Evolutionary conservation across 106 monocot species (phyloP).

Genomic region (Dactylorhiza incarnata): DNA sequence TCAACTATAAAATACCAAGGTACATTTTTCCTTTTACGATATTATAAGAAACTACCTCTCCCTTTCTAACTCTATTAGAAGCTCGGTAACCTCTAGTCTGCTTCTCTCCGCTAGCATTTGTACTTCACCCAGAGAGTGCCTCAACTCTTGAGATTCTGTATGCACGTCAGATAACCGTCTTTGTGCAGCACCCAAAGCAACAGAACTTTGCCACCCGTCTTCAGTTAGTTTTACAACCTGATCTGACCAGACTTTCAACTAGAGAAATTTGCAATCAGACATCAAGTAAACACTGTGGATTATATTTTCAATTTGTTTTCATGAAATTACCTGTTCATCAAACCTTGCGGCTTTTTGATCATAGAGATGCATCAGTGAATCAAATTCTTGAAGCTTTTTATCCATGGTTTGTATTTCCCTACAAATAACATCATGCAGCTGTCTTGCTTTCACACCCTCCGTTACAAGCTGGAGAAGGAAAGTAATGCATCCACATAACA

Average conservation of each 20-base stretch:
- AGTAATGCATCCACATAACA: conserved; percentile 4
- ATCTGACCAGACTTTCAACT: conserved; percentile 65
- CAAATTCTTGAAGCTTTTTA: conserved; percentile 50
- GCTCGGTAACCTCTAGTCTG: conserved; percentile 39
- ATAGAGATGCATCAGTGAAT: conserved; percentile 40
- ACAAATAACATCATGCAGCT: conserved; percentile 40
- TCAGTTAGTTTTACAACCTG: conserved; percentile 54
- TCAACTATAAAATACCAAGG: neutral
- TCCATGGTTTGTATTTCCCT: conserved; percentile 43
- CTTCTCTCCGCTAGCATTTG: conserved; percentile 39
- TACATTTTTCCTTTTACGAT: no score
- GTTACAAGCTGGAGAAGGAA: conserved; percentile 57
- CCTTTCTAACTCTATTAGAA: conserved; percentile 71
- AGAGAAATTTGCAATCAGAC: conserved; percentile 1
- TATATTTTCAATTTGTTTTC: neutral
- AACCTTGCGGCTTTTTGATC: conserved; percentile 32
- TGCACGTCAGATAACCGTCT: conserved; percentile 50
- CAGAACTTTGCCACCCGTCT: conserved; percentile 43
- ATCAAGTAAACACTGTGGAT: neutral
- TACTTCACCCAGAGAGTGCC: conserved; percentile 31
- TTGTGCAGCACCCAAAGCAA: conserved; percentile 36
- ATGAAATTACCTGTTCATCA: conserved; percentile 60
- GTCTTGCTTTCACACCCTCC: conserved; percentile 58
- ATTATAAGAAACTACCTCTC: conserved; percentile 45
- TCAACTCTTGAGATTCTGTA: conserved; percentile 38